Percentiles rank a stretch among this genome's conserved stretches.
Conservation (phyloP, 1,139 yeast species). For the Saccharomyces hybrid region DNA sequence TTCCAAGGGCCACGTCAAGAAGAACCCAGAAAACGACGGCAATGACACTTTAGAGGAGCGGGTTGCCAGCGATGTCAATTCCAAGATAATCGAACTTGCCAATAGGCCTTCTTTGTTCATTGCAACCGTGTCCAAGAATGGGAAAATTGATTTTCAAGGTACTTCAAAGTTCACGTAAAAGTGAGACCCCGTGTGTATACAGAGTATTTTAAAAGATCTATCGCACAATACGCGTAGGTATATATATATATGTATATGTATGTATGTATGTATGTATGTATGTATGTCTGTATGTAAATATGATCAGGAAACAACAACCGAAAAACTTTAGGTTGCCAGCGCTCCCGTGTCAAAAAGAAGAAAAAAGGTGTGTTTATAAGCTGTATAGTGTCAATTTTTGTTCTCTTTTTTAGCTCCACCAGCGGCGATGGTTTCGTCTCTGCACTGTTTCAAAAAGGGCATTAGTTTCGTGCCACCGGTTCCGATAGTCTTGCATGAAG, state of each 20-base stretch:
- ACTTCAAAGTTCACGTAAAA: constrained; percentile 14
- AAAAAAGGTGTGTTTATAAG: not conserved
- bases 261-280: not conserved
- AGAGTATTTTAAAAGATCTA: not conserved
- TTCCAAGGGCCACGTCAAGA: constrained; percentile 18
- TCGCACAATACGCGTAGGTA: not conserved
- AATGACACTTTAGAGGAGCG: not conserved
- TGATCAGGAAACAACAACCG: not conserved
- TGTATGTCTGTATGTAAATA: not conserved
- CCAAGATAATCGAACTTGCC: not conserved
- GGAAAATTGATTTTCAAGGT: constrained; percentile 16
- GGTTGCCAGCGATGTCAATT: not conserved
- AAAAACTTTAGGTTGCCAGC: not conserved
- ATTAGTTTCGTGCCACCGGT: constrained; percentile 92
- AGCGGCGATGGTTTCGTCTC: constrained; percentile 63
- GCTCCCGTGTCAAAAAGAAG: not conserved
- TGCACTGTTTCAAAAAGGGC: constrained; percentile 87
- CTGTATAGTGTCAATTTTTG: not conserved
- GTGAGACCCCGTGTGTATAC: not conserved
- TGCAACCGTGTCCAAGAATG: constrained; percentile 15
- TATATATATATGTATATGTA: not conserved
- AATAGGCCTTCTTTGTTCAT: not conserved
- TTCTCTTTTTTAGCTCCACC: not conserved
- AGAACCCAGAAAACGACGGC: not conserved
- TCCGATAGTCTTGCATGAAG: constrained; percentile 51